A percentile compares a stretch with the other conserved stretches of the same genome.
phyloP scores from a whole-genome alignment of 495 filamentous ascomycete genomes.

The Aspergillus campestris region DNA sequence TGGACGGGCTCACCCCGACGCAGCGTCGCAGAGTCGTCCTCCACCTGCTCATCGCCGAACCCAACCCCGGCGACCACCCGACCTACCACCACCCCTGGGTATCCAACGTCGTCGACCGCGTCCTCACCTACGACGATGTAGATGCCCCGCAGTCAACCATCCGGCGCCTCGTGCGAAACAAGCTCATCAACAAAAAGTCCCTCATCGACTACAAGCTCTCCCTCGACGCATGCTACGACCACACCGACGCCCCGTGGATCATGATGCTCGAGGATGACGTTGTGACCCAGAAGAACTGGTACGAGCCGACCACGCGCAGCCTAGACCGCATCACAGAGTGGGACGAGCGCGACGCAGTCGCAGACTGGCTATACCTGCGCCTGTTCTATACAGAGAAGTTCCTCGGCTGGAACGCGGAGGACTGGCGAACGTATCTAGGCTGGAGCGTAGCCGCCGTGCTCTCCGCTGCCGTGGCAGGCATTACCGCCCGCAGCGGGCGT shows the following conservation, averaged over 20 bases:
- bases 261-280: slow-evolving; percentile 50
- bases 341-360: slow-evolving; percentile 13
- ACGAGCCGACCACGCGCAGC: slow-evolving; percentile 31
- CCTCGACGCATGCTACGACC: slow-evolving; percentile 36
- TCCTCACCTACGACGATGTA: slow-evolving; percentile 14
- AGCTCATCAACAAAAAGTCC: slow-evolving; percentile 30
- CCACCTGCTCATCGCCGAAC: slow-evolving; percentile 46
- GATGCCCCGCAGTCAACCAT: slow-evolving; percentile 7
- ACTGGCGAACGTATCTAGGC: slow-evolving; percentile 35
- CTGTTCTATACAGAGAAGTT: slow-evolving; percentile 51
- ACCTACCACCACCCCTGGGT: slow-evolving; percentile 44
- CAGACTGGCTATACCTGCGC: slow-evolving; percentile 43
- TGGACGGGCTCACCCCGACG: slow-evolving; percentile 35
- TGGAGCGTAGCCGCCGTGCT: slow-evolving; percentile 21
- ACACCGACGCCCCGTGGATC: slow-evolving; percentile 34
- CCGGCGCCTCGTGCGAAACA: slow-evolving; percentile 19
- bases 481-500: slow-evolving; percentile 8
- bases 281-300: slow-evolving; percentile 45
- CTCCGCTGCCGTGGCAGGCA: slow-evolving; percentile 10
- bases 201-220: slow-evolving; percentile 43
- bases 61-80: slow-evolving; percentile 38
- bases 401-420: slow-evolving; percentile 48
- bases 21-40: slow-evolving; percentile 41
- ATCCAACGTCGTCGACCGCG: slow-evolving; percentile 21
- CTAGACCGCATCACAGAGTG: slow-evolving; percentile 25